Evolutionary conservation across 306 rosid species (phyloP), one percentile per base, ranked within the genome.

Genomic region (Purshia tridentata): DNA sequence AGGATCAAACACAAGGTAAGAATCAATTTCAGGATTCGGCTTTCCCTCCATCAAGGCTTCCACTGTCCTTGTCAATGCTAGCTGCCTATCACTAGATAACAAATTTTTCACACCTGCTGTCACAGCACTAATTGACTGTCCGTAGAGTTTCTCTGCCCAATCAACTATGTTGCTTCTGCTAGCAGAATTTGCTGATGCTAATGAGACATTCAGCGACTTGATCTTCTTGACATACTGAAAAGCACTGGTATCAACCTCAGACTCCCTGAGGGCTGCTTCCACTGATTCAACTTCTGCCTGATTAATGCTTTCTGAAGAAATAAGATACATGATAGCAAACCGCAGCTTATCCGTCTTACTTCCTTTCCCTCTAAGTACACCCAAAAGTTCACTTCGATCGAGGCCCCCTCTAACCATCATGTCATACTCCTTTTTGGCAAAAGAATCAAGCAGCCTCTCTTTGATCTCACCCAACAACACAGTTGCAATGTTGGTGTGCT

Each of bases 61-160:
- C 74, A 94, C 97, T 9, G 97, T 88, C 81, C 97, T 91, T 11
- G 96, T 90, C 83, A 94, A 79, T 13, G 96, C 99, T 18, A 94
- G 89, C 79, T 94, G 99, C 82, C 97, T 82, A 75, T 94, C 97
- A 56, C 78, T 89, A 35, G 99, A 94, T 64, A 94, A 79, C 35
- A 94, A 88, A 80, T 91, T 94, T 78, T 91, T 94, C 70, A 94
- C 92, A 75, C 99, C 99, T 41, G 99, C 99, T 15, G 99, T 91
- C 84, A 94, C 96, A 3, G 90, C 97, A 42, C 96, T 87, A 56
- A 92, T 87, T 51, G 98, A 92, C 76, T 92, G 98, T 46, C 98
- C 97, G 60, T 94, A 94, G 48, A 94, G 88, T 76, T 89, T 94
- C 83, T 94, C 99, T 4, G 99, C 99, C 99, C 99, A 94, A 76